Evolutionary conservation across 1,284 basidiomycete genomes (phyloP).

Genomic region (Sporisorium exsertum): DNA sequence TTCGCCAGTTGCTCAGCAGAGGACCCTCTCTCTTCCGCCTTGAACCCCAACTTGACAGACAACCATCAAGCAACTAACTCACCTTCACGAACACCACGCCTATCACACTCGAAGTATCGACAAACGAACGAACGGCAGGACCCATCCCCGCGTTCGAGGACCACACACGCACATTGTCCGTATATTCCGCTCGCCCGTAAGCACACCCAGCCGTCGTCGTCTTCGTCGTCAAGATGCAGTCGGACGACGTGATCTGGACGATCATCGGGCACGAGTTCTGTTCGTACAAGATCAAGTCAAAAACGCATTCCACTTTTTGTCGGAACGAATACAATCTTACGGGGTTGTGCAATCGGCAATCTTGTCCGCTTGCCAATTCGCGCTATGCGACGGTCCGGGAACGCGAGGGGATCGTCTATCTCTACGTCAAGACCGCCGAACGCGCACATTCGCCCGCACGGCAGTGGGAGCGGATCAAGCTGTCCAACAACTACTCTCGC

Average conservation of each 20-base stretch:
- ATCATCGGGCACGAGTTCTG: slow-evolving; percentile 67
- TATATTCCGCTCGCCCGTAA: too few relatives aligned
- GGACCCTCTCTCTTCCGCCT: not conserved
- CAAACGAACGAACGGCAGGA: too few relatives aligned
- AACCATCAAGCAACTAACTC: not conserved
- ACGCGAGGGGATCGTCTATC: slow-evolving; percentile 89
- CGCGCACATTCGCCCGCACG: slow-evolving; percentile 92
- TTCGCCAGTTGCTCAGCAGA: slow-evolving; percentile 7
- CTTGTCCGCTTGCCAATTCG: slow-evolving; percentile 96
- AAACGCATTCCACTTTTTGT: slow-evolving; percentile 81
- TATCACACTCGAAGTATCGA: not conserved
- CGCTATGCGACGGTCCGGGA: slow-evolving; percentile 97
- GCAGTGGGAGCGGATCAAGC: slow-evolving; percentile 96
- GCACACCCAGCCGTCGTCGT: too few relatives aligned
- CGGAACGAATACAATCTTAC: slow-evolving; percentile 98
- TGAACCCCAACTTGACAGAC: not conserved
- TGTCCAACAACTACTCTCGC: slow-evolving; percentile 93
- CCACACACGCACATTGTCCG: too few relatives aligned
- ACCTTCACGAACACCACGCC: not conserved
- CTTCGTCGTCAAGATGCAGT: slow-evolving; percentile 52
- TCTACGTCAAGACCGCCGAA: slow-evolving; percentile 99
- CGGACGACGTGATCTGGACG: slow-evolving; percentile 68
- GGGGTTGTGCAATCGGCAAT: slow-evolving; percentile 94
- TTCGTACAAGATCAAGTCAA: slow-evolving; percentile 68
- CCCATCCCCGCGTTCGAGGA: too few relatives aligned